These are phyloP conservation scores for Phytophthora cactorum DNA, from an alignment of 352 stramenopile genomes.

Conservation along the genomic window DNA sequence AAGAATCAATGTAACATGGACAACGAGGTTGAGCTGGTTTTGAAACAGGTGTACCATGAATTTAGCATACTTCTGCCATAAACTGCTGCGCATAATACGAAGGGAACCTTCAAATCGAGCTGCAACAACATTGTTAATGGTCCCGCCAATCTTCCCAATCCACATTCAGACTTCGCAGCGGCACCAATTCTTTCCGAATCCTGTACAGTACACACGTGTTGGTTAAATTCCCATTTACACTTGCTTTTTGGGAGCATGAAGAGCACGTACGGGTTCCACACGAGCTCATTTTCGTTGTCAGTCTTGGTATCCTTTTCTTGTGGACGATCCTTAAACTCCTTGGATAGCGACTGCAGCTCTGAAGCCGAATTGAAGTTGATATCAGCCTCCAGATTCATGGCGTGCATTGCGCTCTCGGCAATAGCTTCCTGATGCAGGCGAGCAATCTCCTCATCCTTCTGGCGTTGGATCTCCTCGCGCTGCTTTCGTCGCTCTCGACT, in stretches of 20 bases:
- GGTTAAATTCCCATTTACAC: neutral
- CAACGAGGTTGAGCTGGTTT: too few relatives aligned
- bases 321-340: slow-evolving; percentile 57
- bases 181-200: slow-evolving; percentile 78
- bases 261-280: slow-evolving; percentile 83
- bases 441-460: slow-evolving; percentile 72
- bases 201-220: slow-evolving; percentile 30
- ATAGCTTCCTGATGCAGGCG: slow-evolving; percentile 74
- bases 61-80: too few relatives aligned
- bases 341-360: slow-evolving; percentile 68
- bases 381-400: slow-evolving; percentile 75
- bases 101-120: slow-evolving; percentile 2
- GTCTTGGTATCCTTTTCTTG: slow-evolving; percentile 64
- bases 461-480: slow-evolving; percentile 68
- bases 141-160: slow-evolving; percentile 87
- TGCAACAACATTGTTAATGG: slow-evolving; percentile 41
- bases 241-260: slow-evolving; percentile 1
- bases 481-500: slow-evolving; percentile 60
- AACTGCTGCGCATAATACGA: neutral
- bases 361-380: slow-evolving; percentile 52
- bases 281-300: slow-evolving; percentile 75
- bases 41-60: too few relatives aligned
- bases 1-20: too few relatives aligned
- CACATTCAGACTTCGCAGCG: slow-evolving; percentile 78
- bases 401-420: slow-evolving; percentile 72